Evolutionary conservation across 1,284 basidiomycete genomes (phyloP).

Genomic region (Baeospora myosura): DNA sequence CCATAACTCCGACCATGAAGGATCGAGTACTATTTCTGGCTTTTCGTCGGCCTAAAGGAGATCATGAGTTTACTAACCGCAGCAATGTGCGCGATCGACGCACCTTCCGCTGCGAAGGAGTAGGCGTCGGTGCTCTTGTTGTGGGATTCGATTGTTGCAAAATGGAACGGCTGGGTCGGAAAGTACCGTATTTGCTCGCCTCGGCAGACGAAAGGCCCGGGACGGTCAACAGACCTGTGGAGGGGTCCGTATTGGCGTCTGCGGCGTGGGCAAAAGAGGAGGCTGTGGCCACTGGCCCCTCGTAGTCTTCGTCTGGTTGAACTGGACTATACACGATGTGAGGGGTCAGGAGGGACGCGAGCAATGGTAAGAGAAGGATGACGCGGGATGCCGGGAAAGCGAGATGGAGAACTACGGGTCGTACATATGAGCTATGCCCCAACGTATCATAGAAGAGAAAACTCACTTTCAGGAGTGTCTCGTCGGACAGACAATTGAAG

Average conservation of each 20-base stretch:
- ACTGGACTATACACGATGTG: conserved; percentile 53
- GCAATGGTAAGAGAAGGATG: conserved; percentile 51
- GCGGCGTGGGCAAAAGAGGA: conserved; percentile 48
- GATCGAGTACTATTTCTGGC: conserved; percentile 53
- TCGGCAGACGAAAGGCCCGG: conserved; percentile 31
- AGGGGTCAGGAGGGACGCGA: conserved; percentile 50
- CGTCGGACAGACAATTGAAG: conserved; percentile 42
- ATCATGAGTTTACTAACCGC: no score
- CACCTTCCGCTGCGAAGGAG: conserved; percentile 30
- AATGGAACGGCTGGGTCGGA: conserved; percentile 43
- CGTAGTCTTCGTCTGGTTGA: conserved; percentile 33
- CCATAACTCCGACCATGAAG: conserved; percentile 59
- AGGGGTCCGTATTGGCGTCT: conserved; percentile 31
- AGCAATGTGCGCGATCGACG: conserved; percentile 4
- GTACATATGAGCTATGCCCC: no score
- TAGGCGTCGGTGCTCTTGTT: conserved; percentile 56
- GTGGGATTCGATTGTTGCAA: conserved; percentile 46
- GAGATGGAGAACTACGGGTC: conserved; percentile 53
- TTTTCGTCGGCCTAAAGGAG: conserved; percentile 30
- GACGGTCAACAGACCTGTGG: conserved; percentile 40
- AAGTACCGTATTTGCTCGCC: conserved; percentile 68
- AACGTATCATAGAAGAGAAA: no score
- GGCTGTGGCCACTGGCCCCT: conserved; percentile 31
- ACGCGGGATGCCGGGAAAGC: conserved; percentile 59
- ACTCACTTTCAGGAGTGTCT: no score